These are phyloP conservation scores for Candida vartiovaarae DNA, from an alignment of 805 yeast species.

Conservation along the genomic window DNA sequence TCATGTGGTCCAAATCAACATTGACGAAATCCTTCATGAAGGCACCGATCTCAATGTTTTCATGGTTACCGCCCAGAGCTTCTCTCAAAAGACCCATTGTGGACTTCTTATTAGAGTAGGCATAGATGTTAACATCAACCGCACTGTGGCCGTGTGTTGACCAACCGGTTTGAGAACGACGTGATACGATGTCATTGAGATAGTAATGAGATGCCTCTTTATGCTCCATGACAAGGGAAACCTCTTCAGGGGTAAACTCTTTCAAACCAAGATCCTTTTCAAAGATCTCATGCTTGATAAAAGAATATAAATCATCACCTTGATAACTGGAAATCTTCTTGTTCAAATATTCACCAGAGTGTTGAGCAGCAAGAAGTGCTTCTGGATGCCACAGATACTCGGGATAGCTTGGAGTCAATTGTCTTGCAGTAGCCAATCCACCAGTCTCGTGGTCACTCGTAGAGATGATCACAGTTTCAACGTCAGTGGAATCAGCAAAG, in stretches of 20 bases:
- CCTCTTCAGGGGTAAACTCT: slow-evolving; percentile 51
- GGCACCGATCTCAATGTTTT: slow-evolving; percentile 77
- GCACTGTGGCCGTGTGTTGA: slow-evolving; percentile 95
- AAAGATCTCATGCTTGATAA: slow-evolving; percentile 47
- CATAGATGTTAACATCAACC: slow-evolving; percentile 91
- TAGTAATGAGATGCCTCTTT: slow-evolving; percentile 32
- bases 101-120: slow-evolving; percentile 51
- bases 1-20: slow-evolving; percentile 41
- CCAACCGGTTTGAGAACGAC: slow-evolving; percentile 93
- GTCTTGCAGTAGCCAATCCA: slow-evolving; percentile 84
- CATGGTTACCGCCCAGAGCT: slow-evolving; percentile 70
- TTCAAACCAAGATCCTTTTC: slow-evolving; percentile 59
- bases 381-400: slow-evolving; percentile 87
- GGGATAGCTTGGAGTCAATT: slow-evolving; percentile 61
- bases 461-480: slow-evolving; percentile 71
- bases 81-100: slow-evolving; percentile 32
- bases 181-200: slow-evolving; percentile 64
- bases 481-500: slow-evolving; percentile 59
- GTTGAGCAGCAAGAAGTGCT: slow-evolving; percentile 58
- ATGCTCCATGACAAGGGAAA: slow-evolving; percentile 33
- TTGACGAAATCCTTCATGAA: slow-evolving; percentile 53
- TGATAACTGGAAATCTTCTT: slow-evolving; percentile 33
- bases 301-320: slow-evolving; percentile 33
- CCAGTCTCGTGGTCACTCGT: slow-evolving; percentile 97
- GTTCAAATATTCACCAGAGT: slow-evolving; percentile 69